phyloP scores from a whole-genome alignment of 345 rosid species.

The Heritiera littoralis region DNA sequence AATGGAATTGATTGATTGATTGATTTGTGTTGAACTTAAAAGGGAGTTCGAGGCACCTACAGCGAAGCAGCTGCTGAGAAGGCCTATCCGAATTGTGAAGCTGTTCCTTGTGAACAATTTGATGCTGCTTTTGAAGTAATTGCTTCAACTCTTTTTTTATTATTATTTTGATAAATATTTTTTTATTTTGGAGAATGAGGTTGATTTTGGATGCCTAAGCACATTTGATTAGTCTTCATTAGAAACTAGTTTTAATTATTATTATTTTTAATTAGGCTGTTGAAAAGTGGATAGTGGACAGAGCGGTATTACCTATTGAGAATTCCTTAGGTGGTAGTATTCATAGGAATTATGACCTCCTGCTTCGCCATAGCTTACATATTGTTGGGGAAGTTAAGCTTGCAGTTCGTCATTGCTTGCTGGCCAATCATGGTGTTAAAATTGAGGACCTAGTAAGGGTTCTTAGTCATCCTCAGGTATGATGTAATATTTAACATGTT shows the following conservation, averaged over 20 bases:
- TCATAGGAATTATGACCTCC: slow-evolving; percentile 56
- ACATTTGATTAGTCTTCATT: not conserved
- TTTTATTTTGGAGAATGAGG: not conserved
- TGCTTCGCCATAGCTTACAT: slow-evolving; percentile 88
- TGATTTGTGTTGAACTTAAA: slow-evolving; percentile 12
- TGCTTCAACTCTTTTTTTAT: not conserved
- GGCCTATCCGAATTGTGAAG: slow-evolving; percentile 92
- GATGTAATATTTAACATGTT: slow-evolving; percentile 1
- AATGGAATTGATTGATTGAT: slow-evolving; percentile 14
- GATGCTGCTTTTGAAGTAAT: slow-evolving; percentile 84
- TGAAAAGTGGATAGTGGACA: slow-evolving; percentile 72
- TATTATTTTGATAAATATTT: not conserved
- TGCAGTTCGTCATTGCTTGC: slow-evolving; percentile 86
- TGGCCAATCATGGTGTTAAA: slow-evolving; percentile 85
- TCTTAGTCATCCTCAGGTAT: slow-evolving; percentile 98
- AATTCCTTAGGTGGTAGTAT: slow-evolving; percentile 99
- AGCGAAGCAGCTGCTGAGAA: slow-evolving; percentile 94
- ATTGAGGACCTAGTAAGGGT: slow-evolving; percentile 80
- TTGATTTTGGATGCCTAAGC: slow-evolving; percentile 13
- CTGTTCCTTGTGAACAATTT: slow-evolving; percentile 93
- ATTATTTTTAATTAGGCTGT: slow-evolving; percentile 13
- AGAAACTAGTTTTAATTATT: not conserved
- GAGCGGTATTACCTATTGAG: slow-evolving; percentile 96
- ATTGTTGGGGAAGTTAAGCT: slow-evolving; percentile 97
- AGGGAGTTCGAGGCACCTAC: slow-evolving; percentile 85